phyloP scores from a whole-genome alignment of 2,329 filamentous ascomycete genomes.

The Zymoseptoria pseudotritici region DNA sequence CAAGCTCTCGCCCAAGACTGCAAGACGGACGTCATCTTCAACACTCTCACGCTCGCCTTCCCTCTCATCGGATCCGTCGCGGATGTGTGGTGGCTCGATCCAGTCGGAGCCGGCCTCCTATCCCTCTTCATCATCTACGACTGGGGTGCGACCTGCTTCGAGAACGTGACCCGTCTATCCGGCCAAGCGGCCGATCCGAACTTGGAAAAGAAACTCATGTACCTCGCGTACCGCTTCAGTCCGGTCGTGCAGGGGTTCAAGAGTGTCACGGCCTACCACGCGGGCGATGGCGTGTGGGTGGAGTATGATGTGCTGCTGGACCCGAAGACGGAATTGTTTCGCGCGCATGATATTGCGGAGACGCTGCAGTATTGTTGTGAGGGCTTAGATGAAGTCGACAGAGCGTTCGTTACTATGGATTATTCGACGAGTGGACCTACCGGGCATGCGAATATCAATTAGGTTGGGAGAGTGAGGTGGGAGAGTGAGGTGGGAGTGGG shows the following conservation, averaged over 20 bases:
- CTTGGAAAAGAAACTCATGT: conserved; percentile 51
- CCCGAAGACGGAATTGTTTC: conserved; percentile 45
- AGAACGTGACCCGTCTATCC: conserved; percentile 52
- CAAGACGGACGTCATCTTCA: conserved; percentile 58
- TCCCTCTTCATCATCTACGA: conserved; percentile 63
- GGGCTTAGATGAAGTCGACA: conserved; percentile 46
- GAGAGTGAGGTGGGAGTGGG: neutral
- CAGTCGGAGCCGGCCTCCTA: conserved; percentile 53
- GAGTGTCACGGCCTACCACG: conserved; percentile 47
- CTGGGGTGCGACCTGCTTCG: conserved; percentile 54
- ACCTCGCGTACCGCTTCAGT: conserved; percentile 45
- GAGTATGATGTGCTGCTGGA: conserved; percentile 55
- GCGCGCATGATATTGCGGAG: conserved; percentile 54
- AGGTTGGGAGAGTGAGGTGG: neutral
- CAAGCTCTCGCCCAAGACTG: conserved; percentile 58
- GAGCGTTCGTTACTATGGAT: conserved; percentile 47
- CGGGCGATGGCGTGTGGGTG: conserved; percentile 56
- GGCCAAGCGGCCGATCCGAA: conserved; percentile 49
- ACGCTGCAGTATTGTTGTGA: conserved; percentile 55
- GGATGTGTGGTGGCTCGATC: conserved; percentile 61
- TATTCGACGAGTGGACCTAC: conserved; percentile 37
- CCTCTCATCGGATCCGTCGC: conserved; percentile 53
- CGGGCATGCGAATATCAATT: conserved; percentile 30
- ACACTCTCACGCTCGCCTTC: conserved; percentile 55
- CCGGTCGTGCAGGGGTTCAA: conserved; percentile 33